These are phyloP conservation scores for Beauveria medogensis DNA, from an alignment of 2,329 filamentous ascomycete genomes.

Conservation along the genomic window DNA sequence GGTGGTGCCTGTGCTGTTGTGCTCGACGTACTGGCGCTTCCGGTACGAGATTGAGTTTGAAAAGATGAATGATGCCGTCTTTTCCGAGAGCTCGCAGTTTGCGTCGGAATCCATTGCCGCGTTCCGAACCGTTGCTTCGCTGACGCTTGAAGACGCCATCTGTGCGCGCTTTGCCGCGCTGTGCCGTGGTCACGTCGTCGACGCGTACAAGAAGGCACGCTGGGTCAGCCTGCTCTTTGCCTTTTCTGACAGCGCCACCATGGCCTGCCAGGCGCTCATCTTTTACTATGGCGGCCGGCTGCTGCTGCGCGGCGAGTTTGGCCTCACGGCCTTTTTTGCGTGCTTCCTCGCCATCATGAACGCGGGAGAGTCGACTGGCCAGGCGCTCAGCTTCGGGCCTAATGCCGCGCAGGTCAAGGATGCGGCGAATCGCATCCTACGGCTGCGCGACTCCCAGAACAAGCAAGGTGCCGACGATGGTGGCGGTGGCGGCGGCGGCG, in stretches of 20 bases:
- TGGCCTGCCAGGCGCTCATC: conserved; percentile 55
- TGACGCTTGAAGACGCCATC: conserved; percentile 63
- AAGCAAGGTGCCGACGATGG: conserved; percentile 22
- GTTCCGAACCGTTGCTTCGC: conserved; percentile 62
- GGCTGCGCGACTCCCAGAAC: conserved; percentile 37
- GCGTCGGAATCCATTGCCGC: conserved; percentile 67
- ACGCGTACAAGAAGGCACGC: conserved; percentile 53
- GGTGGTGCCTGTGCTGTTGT: conserved; percentile 41
- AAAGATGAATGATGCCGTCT: conserved; percentile 58
- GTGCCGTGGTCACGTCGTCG: conserved; percentile 48
- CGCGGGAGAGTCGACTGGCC: conserved; percentile 58
- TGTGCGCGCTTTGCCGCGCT: conserved; percentile 51
- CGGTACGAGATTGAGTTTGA: conserved; percentile 60
- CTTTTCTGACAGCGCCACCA: conserved; percentile 57
- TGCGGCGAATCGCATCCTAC: conserved; percentile 52
- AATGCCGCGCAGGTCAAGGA: conserved; percentile 53
- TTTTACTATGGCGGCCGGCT: conserved; percentile 61
- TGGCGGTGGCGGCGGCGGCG: conserved; percentile 14
- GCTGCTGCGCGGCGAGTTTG: conserved; percentile 42
- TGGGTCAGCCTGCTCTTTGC: conserved; percentile 59
- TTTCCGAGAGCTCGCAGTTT: conserved; percentile 64
- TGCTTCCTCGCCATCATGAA: conserved; percentile 60
- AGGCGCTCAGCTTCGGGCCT: conserved; percentile 59
- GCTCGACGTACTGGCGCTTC: conserved; percentile 42
- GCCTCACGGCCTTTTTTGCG: conserved; percentile 40